Base-by-base conservation (phyloP, 106 monocot genomes). In the Allium sativum region DNA sequence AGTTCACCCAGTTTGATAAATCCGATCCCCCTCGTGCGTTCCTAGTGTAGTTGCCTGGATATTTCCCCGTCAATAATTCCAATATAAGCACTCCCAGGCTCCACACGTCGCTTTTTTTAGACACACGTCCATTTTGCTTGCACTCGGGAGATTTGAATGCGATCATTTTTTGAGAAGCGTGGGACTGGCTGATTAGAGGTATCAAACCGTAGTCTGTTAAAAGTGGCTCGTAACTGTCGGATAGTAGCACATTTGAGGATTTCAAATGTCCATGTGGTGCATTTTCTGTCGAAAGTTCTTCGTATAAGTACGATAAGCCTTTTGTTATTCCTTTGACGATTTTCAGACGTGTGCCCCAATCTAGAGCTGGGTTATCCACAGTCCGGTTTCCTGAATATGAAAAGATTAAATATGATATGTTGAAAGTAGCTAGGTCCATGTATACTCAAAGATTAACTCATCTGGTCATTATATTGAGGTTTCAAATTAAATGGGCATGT, bases 41-140 rank as follows among this genome's bases (percentile, higher is more conserved):
- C 2, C 56, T 42, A 4, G 64, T 9, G 65, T 70, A 63, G 53
- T 63, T 62, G n/a, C 53, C 54, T 0, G 83, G 78, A 58, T 50
- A 55, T 67, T 69, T 69, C 0, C 87, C 93, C 0, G 93, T 83
- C 54, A 93, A 55, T 1, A 89, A 48, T 71, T 93, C 93, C 3
- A 93, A 73, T 52, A 93, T 85, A 18, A 89, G 71, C 8, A 88
- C 68, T 1, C 93, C 93, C 12, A 93, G 42, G 69, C 78, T 77
- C 93, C 93, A 93, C 12, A 93, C 82, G 44, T 93, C 93, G 62
- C 85, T 80, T 82, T 89, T 93, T 68, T 64, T 82, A 0, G 88
- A 76, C 1, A 71, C 41, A 6, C 74, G 66, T 43, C 79, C 71
- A 44, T 62, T 18, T 43, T 71, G 77, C 15, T 48, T 44, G 53